These are phyloP conservation scores for Megacollybia platyphylla DNA, from an alignment of 1,284 basidiomycete genomes.

Conservation along the genomic window DNA sequence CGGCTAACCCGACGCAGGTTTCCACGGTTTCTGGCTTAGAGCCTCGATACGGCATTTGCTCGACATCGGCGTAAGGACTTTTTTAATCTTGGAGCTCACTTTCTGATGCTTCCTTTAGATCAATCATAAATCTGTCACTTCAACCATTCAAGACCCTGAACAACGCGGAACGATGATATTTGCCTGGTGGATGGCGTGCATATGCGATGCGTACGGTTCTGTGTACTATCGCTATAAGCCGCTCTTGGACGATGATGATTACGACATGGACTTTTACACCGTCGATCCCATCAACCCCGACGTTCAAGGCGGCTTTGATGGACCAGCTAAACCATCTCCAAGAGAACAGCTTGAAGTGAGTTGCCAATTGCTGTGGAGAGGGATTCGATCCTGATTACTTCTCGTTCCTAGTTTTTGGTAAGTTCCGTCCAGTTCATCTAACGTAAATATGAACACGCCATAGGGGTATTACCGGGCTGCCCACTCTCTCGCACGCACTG, in stretches of 20 bases:
- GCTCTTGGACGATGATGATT: constrained; percentile 35
- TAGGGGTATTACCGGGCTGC: constrained; percentile 73
- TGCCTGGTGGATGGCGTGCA: constrained; percentile 71
- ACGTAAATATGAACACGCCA: constrained; percentile 7
- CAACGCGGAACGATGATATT: constrained; percentile 72
- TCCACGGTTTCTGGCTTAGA: constrained; percentile 71
- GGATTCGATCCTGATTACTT: constrained; percentile 1
- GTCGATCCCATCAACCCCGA: constrained; percentile 47
- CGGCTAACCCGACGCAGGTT: constrained; percentile 30
- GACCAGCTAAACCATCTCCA: constrained; percentile 37
- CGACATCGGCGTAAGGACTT: constrained; percentile 49
- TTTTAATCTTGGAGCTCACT: constrained; percentile 6
- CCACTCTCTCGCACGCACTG: constrained; percentile 68
- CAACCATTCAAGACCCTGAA: constrained; percentile 56
- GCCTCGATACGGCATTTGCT: constrained; percentile 66
- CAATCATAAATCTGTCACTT: constrained; percentile 67
- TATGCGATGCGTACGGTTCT: constrained; percentile 32
- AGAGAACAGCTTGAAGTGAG: constrained; percentile 64
- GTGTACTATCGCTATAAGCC: constrained; percentile 34
- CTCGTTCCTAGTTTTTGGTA: constrained; percentile 22
- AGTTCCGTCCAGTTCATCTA: constrained; percentile 14
- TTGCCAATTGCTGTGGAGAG: constrained; percentile 1
- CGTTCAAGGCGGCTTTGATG: constrained; percentile 25
- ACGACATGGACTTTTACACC: constrained; percentile 71
- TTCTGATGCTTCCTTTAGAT: constrained; percentile 31